Conservation (phyloP, 306 rosid genomes). For the Begonia peltatifolia region DNA sequence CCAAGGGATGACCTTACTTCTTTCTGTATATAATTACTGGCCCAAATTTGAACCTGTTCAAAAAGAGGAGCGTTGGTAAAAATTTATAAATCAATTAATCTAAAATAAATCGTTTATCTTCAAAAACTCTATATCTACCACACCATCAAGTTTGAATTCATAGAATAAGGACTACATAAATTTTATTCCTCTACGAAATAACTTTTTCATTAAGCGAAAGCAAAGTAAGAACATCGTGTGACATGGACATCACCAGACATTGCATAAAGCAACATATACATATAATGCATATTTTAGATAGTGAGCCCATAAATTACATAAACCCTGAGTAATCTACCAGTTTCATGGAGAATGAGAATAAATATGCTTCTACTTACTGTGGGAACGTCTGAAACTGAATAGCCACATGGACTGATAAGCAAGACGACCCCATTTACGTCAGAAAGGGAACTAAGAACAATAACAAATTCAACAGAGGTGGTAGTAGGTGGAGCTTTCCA, state of each 20-base stretch:
- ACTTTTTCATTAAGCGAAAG: too few relatives aligned
- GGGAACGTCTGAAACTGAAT: slow-evolving; percentile 78
- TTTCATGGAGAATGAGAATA: slow-evolving; percentile 7
- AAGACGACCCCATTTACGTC: slow-evolving; percentile 83
- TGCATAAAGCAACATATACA: too few relatives aligned
- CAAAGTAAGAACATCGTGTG: too few relatives aligned
- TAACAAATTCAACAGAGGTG: slow-evolving; percentile 55
- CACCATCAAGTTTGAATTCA: background rate
- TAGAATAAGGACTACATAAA: background rate
- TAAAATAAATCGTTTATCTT: background rate
- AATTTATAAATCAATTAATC: background rate
- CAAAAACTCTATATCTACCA: background rate
- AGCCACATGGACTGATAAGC: slow-evolving; percentile 88
- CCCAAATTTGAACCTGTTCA: slow-evolving; percentile 92
- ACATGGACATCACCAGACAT: too few relatives aligned
- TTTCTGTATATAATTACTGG: slow-evolving; percentile 75
- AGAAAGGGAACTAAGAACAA: slow-evolving; percentile 68
- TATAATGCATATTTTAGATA: background rate
- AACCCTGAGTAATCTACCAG: slow-evolving; percentile 2
- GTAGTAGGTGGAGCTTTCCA: slow-evolving; percentile 89
- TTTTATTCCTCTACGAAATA: too few relatives aligned
- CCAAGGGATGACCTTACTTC: slow-evolving; percentile 90
- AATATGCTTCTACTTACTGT: slow-evolving; percentile 36
- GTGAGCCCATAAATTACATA: background rate
- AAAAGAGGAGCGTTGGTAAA: slow-evolving; percentile 5